Evolutionary conservation across 1,284 basidiomycete species (phyloP), one percentile per base, ranked within the genome.

Genomic region (Cutaneotrichosporon mucoides): DNA sequence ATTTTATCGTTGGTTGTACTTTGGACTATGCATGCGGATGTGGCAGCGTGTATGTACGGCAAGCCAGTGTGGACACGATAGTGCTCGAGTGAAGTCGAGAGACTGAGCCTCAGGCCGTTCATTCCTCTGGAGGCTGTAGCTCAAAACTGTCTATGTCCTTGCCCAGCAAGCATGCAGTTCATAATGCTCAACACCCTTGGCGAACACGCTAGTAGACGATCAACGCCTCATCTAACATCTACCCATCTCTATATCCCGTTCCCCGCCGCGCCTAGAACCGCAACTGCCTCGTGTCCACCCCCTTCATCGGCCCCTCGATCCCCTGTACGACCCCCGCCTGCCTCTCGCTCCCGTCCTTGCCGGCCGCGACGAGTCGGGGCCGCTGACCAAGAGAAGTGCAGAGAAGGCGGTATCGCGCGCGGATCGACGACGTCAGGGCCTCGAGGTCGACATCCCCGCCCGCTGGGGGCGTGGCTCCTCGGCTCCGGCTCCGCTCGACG

Each of bases 361-460:
- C 24, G 2, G 24, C 43, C n/a, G 71, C 69, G 1, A 69, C 68
- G 43, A 82, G 59, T 12, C 81, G 61, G 0, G 90, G 87, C 40
- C 85, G 81, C 7, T 91, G 82, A 40, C 89, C 89, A n/a, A 97
- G 80, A 0, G 85, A 84, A 0, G 92, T 86, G 69, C 93, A 97
- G 16, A 92, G 84, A 0, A 87, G 83, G 68, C 88, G 88, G 79
- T 97, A 96, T 66, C 90, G 84, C 3, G 92, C 90, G 37, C 92
- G 85, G 63, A 96, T 94, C 65, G 89, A 86, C 44, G 86, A 85
- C 60, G 95, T 84, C 33, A 93, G 84, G 56, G 84, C 84, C 9
- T 85, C 79, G 35, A 91, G 66, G 46, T 88, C 86, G 1, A 52
- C 53, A 5, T 51, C 49, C 6, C 36, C 49, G 15, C 80, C 73